Conservation (phyloP, 495 filamentous ascomycete species). For the Hypoxylon cercidicola region DNA sequence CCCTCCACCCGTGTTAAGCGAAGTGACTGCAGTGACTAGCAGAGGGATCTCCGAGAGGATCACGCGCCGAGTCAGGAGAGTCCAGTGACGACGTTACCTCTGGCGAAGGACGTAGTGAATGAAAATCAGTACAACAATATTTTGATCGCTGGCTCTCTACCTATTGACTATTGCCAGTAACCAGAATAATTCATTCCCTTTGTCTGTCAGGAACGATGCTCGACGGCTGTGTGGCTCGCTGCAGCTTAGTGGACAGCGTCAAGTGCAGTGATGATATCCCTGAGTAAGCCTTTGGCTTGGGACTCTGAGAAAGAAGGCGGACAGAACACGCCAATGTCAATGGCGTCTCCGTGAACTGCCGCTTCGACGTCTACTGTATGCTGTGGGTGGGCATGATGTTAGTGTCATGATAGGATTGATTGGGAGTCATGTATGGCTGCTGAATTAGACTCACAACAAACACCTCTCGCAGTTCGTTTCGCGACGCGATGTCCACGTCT, state of each 20-base stretch:
- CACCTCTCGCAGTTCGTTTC: conserved; percentile 41
- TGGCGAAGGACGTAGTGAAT: not conserved
- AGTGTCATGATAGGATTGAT: conserved; percentile 18
- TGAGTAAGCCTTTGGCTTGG: conserved; percentile 21
- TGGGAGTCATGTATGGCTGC: not conserved
- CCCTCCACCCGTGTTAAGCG: too few relatives aligned
- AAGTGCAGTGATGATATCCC: conserved; percentile 21
- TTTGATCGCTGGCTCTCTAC: not conserved
- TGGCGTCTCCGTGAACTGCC: conserved; percentile 51
- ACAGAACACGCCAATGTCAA: conserved; percentile 67
- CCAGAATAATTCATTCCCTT: not conserved
- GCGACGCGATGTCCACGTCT: conserved; percentile 12
- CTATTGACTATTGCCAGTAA: conserved; percentile 4
- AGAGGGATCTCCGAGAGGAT: not conserved
- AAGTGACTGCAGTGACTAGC: not conserved
- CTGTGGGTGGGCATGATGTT: conserved; percentile 44
- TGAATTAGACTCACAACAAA: conserved; percentile 49
- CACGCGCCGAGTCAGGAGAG: not conserved
- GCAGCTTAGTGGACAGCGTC: conserved; percentile 17
- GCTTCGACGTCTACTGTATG: conserved; percentile 66
- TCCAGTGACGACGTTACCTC: not conserved
- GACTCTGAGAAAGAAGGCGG: conserved; percentile 37
- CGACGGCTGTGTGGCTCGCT: not conserved
- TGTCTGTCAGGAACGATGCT: not conserved
- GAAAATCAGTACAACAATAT: not conserved